phyloP scores from a whole-genome alignment of 1,284 basidiomycete genomes.

The Fomitiporia mediterranea region DNA sequence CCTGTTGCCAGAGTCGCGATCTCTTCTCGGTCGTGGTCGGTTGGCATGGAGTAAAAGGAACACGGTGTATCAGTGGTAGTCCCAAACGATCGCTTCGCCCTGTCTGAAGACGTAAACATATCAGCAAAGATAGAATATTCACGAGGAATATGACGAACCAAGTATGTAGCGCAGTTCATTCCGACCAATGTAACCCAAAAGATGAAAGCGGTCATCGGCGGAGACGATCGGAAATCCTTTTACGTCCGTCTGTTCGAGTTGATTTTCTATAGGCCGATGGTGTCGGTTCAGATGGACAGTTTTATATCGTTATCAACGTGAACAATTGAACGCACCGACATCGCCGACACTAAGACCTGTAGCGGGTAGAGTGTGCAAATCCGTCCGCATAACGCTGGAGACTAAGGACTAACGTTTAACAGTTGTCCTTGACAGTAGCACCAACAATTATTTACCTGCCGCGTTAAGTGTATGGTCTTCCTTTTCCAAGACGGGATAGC shows the following conservation, averaged over 20 bases:
- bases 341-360: slow-evolving; percentile 74
- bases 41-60: slow-evolving; percentile 51
- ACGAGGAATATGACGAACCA: slow-evolving; percentile 42
- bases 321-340: slow-evolving; percentile 59
- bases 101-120: slow-evolving; percentile 43
- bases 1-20: slow-evolving; percentile 46
- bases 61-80: slow-evolving; percentile 66
- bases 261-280: slow-evolving; percentile 48
- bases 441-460: slow-evolving; percentile 51
- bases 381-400: slow-evolving; percentile 82
- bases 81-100: slow-evolving; percentile 58
- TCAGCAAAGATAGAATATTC: not conserved
- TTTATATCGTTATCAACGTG: too few species aligned
- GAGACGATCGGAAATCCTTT: slow-evolving; percentile 92
- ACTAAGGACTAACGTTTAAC: slow-evolving; percentile 45
- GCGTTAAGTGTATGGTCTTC: slow-evolving; percentile 90
- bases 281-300: too few species aligned
- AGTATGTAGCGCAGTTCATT: slow-evolving; percentile 84
- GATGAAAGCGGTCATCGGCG: slow-evolving; percentile 48
- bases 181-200: slow-evolving; percentile 88
- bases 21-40: slow-evolving; percentile 44
- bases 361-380: slow-evolving; percentile 70
- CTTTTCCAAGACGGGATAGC: slow-evolving; percentile 93
- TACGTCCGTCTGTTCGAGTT: slow-evolving; percentile 66
- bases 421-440: not conserved